Base-by-base conservation (phyloP, 2,329 filamentous ascomycete species). In the Meredithiella fracta region DNA sequence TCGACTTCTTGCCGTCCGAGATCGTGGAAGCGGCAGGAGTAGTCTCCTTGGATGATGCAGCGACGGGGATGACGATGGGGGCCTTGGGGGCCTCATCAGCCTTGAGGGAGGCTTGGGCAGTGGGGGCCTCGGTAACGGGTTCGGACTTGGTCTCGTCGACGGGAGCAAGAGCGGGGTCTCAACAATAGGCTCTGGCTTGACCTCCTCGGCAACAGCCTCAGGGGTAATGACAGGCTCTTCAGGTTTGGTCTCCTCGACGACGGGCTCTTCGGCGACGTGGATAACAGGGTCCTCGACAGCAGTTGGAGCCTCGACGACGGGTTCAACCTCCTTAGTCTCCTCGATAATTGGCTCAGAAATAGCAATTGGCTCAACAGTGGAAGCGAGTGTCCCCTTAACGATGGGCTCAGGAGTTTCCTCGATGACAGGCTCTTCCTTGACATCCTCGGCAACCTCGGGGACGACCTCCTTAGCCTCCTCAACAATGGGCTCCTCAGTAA, bases 301-400 rank as follows among this genome's bases (percentile, higher is more conserved):
- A 17, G 59, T n/a, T n/a, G n/a, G n/a, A n/a, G n/a, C 73, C 42
- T 81, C 68, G 57, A 80, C 77, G 64, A 83, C 84, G 44, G 7
- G 11, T 8, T 54, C 52, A n/a, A 29, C 40, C 11, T 17, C 9
- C 8, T 72, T 25, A 61, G 82, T 81, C 68, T 86, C 86, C 67
- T 92, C 84, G 68, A 95, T 95, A 1, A 87, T 91, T 62, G 81
- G 85, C n/a, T n/a, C n/a, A n/a, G n/a, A n/a, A n/a, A n/a, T n/a
- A n/a, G n/a, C n/a, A n/a, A n/a, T n/a, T 67, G 87, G 78, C 81
- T 76, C 61, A 80, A 72, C 64, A 89, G 83, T 69, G 82, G 86
- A 63, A 86, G 78, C 25, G 8, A 75, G 72, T 26, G 80, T 78
- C 37, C 82, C 65, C 56, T 73, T 68, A 51, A 74, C 70, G 15